Percentiles rank a stretch among this genome's conserved stretches.
These are phyloP conservation scores for Coprinellus micaceus DNA, from an alignment of 768 basidiomycete species.

Conservation along the genomic window DNA sequence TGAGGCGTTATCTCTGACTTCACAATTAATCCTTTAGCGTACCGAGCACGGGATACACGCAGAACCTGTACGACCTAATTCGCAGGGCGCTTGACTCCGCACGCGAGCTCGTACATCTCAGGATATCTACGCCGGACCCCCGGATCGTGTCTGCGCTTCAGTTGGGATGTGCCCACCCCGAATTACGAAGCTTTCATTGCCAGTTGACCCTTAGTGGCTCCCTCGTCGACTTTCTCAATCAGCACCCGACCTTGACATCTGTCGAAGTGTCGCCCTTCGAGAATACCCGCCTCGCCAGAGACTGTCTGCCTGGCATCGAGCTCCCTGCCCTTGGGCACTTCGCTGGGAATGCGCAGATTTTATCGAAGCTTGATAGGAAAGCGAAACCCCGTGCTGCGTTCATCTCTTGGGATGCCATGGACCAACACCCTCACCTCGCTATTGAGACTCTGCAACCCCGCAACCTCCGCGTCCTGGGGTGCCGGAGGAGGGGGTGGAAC, in stretches of 20 bases:
- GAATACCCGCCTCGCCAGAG: conserved; percentile 12
- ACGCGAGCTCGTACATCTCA: no score
- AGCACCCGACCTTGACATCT: conserved; percentile 30
- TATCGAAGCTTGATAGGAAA: conserved; percentile 24
- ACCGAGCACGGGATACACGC: conserved; percentile 19
- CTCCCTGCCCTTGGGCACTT: conserved; percentile 29
- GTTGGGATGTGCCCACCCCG: conserved; percentile 20
- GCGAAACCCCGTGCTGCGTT: conserved; percentile 33
- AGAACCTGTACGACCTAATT: conserved; percentile 18
- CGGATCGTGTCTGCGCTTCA: conserved; percentile 28
- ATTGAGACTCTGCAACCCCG: conserved; percentile 27
- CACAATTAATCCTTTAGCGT: conserved; percentile 3
- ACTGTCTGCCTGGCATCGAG: conserved; percentile 20
- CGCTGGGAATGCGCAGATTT: conserved; percentile 31
- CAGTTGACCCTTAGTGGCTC: conserved; percentile 27
- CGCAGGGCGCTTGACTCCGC: no score
- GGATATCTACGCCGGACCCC: conserved; percentile 29
- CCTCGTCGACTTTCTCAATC: conserved; percentile 32
- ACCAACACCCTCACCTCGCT: conserved; percentile 25
- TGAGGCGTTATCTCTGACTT: background rate
- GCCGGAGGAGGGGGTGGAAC: conserved; percentile 38
- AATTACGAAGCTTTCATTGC: conserved; percentile 34
- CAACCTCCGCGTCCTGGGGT: conserved; percentile 32
- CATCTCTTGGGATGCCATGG: conserved; percentile 31
- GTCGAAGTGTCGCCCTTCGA: conserved; percentile 34